Conservation (phyloP, 441 rosid genomes). For the Dalechampia spathulata region DNA sequence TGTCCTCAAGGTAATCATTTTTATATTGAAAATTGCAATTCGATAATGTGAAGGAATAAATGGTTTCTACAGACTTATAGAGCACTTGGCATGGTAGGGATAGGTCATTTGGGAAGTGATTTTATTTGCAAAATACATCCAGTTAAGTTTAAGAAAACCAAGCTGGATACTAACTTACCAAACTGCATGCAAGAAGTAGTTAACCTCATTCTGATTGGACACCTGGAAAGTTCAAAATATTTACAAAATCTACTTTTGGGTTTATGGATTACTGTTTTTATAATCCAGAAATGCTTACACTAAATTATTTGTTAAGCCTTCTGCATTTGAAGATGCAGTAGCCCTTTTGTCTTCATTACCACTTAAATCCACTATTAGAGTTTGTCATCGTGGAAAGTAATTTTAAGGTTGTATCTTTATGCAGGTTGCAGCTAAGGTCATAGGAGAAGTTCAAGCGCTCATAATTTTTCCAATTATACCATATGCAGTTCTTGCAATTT, state of each 20-base stretch:
- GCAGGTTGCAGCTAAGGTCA: slow-evolving; percentile 97
- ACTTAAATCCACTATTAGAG: not conserved
- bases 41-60: not conserved
- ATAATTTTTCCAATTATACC: slow-evolving; percentile 86
- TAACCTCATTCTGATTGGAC: too few species aligned
- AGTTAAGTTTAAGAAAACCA: too few species aligned
- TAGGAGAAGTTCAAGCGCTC: slow-evolving; percentile 95
- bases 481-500: slow-evolving; percentile 62
- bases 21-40: not conserved
- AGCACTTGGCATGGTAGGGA: too few species aligned
- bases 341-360: not conserved
- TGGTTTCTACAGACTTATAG: not conserved
- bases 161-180: too few species aligned
- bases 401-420: slow-evolving; percentile 11
- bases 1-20: slow-evolving; percentile 73
- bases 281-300: not conserved
- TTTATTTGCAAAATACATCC: too few species aligned
- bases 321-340: not conserved
- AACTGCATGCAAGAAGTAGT: too few species aligned
- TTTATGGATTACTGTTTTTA: not conserved
- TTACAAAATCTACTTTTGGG: too few species aligned
- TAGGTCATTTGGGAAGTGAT: too few species aligned
- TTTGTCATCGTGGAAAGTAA: too few species aligned
- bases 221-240: too few species aligned
- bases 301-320: not conserved